These are phyloP conservation scores for Scenedesmus sp. DNA, from an alignment of 163 green algal genomes.

Conservation along the genomic window DNA sequence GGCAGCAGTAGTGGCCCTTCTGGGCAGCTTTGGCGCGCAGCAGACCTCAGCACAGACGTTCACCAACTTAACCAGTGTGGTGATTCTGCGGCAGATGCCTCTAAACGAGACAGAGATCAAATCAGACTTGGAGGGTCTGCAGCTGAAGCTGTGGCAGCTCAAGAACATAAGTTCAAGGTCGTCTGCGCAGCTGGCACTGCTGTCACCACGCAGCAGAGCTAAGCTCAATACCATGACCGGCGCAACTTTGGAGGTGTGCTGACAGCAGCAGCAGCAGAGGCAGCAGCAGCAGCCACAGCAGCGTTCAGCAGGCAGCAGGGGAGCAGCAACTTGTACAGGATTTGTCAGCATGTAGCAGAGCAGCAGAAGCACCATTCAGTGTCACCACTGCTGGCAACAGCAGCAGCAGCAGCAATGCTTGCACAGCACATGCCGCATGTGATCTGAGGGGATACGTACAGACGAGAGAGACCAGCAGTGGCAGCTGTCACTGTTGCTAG, in stretches of 20 bases:
- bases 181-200: background rate
- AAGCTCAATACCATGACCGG: background rate
- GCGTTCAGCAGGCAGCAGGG: background rate
- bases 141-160: background rate
- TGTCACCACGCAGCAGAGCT: background rate
- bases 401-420: background rate
- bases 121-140: background rate
- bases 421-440: too few relatives aligned
- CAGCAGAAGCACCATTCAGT: background rate
- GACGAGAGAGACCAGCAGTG: too few relatives aligned
- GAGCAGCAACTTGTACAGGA: background rate
- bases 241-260: background rate
- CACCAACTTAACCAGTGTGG: background rate
- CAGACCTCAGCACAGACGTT: background rate
- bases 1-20: background rate
- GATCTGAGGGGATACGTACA: too few relatives aligned
- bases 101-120: background rate
- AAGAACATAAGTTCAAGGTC: background rate
- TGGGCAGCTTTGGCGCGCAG: background rate
- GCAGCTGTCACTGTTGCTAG: too few relatives aligned
- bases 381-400: background rate
- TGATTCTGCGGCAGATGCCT: slow-evolving; percentile 7
- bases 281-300: background rate
- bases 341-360: background rate
- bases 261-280: background rate